Percentiles rank a stretch among this genome's conserved stretches.
Evolutionary conservation across 2,329 filamentous ascomycete species (phyloP).

Genomic region (Claviceps cyperi): DNA sequence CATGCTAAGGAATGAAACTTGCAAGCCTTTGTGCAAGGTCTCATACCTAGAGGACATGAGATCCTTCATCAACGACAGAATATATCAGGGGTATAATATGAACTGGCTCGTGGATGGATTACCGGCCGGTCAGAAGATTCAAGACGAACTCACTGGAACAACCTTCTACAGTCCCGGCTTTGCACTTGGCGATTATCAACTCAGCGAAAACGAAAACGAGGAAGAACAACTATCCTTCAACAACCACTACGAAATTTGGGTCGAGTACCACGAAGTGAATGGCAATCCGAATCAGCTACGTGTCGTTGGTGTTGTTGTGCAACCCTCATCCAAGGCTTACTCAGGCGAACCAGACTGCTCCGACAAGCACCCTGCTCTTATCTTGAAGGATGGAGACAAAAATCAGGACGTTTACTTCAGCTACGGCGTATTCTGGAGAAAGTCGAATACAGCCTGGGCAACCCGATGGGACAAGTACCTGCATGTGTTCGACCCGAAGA

Average conservation of each 20-base stretch:
- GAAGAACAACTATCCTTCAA: slow-evolving; percentile 53
- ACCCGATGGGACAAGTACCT: slow-evolving; percentile 98
- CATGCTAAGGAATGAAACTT: slow-evolving; percentile 79
- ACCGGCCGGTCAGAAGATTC: slow-evolving; percentile 72
- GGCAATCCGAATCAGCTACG: slow-evolving; percentile 55
- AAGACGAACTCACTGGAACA: slow-evolving; percentile 60
- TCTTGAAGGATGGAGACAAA: slow-evolving; percentile 41
- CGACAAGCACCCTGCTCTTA: slow-evolving; percentile 38
- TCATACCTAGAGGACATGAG: slow-evolving; percentile 51
- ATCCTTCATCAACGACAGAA: slow-evolving; percentile 69
- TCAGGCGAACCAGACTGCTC: slow-evolving; percentile 49
- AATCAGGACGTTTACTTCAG: slow-evolving; percentile 63
- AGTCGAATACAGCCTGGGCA: slow-evolving; percentile 78
- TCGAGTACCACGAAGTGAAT: slow-evolving; percentile 79
- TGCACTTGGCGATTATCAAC: slow-evolving; percentile 14
- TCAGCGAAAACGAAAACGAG: slow-evolving; percentile 47
- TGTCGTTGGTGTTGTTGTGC: slow-evolving; percentile 83
- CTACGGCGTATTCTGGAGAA: slow-evolving; percentile 82
- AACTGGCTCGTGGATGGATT: slow-evolving; percentile 95
- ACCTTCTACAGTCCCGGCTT: slow-evolving; percentile 90
- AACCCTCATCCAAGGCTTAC: slow-evolving; percentile 59
- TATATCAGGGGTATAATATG: slow-evolving; percentile 74
- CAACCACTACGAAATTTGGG: slow-evolving; percentile 89
- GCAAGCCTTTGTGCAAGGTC: slow-evolving; percentile 62
- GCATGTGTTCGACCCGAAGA: slow-evolving; percentile 92